Evolutionary conservation across 805 yeast genomes (phyloP).

Genomic region (Ogataea siamensis): DNA sequence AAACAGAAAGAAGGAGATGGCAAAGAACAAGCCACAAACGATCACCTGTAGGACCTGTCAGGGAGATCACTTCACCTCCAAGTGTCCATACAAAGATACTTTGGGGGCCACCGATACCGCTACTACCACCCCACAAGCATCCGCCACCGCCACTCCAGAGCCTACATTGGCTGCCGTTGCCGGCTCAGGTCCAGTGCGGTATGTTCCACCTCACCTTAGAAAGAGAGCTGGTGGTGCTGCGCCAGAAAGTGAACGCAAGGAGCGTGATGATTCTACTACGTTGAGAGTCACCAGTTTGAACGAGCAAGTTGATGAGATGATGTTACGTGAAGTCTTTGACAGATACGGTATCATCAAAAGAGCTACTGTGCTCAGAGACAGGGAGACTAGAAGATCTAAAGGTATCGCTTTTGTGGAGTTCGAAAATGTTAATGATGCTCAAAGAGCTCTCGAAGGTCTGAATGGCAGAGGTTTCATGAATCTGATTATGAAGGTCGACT

Average conservation of each 20-base stretch:
- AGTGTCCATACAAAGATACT: conserved; percentile 94
- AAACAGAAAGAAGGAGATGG: conserved; percentile 43
- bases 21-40: conserved; percentile 54
- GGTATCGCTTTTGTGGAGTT: conserved; percentile 95
- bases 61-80: conserved; percentile 88
- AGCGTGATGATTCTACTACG: conserved; percentile 82
- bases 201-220: conserved; percentile 65
- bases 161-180: conserved; percentile 8
- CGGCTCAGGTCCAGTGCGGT: conserved; percentile 36
- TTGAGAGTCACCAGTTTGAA: conserved; percentile 90
- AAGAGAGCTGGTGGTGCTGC: conserved; percentile 37
- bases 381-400: conserved; percentile 90
- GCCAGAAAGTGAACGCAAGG: conserved; percentile 39
- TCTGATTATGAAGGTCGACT: conserved; percentile 69
- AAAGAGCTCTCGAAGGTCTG: conserved; percentile 68
- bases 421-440: conserved; percentile 64
- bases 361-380: conserved; percentile 81
- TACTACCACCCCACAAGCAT: conserved; percentile 20
- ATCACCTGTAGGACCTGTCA: conserved; percentile 85
- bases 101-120: conserved; percentile 47
- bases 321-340: conserved; percentile 70
- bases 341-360: conserved; percentile 68
- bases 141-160: conserved; percentile 18
- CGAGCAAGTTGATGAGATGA: conserved; percentile 77
- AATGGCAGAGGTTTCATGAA: conserved; percentile 92